A percentile compares a stretch with the other conserved stretches of the same genome.
These are phyloP conservation scores for Oryza longistaminata DNA, from an alignment of 176 grass and related monocot genomes.

Conservation along the genomic window DNA sequence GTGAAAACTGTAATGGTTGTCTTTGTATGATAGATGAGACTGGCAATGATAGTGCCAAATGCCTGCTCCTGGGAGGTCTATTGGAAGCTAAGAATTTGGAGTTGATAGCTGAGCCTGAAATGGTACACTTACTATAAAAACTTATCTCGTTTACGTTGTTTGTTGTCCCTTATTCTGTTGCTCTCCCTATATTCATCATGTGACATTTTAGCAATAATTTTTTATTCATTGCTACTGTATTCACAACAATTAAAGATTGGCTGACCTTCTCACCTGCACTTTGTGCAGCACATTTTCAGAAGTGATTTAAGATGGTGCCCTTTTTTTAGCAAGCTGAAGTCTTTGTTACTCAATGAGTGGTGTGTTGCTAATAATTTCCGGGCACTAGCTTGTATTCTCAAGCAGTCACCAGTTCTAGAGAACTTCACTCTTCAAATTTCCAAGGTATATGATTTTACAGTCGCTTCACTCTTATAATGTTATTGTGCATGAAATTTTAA, in stretches of 20 bases:
- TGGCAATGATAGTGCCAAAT: neutral
- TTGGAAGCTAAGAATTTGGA: conserved; percentile 5
- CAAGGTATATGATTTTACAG: conserved; percentile 2
- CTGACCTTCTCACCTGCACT: neutral
- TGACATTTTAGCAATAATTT: neutral
- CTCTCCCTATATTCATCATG: neutral
- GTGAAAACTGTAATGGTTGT: conserved; percentile 17
- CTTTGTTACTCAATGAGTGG: neutral
- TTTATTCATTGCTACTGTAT: neutral
- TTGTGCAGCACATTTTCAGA: conserved; percentile 16
- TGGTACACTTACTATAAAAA: neutral
- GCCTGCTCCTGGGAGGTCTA: conserved; percentile 4
- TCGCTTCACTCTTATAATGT: neutral
- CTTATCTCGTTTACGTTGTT: neutral
- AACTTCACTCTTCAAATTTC: conserved; percentile 36
- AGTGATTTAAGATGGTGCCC: too few species aligned
- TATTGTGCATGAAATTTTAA: too few species aligned
- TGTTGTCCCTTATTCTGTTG: neutral
- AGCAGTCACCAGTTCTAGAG: conserved; percentile 25
- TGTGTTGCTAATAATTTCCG: neutral
- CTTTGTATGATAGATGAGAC: neutral
- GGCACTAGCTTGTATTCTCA: conserved; percentile 20
- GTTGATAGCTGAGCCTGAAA: neutral
- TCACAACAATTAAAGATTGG: neutral
- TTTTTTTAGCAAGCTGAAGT: too few species aligned